Conservation (phyloP, 441 rosid genomes). For the Lepidium campestre region DNA sequence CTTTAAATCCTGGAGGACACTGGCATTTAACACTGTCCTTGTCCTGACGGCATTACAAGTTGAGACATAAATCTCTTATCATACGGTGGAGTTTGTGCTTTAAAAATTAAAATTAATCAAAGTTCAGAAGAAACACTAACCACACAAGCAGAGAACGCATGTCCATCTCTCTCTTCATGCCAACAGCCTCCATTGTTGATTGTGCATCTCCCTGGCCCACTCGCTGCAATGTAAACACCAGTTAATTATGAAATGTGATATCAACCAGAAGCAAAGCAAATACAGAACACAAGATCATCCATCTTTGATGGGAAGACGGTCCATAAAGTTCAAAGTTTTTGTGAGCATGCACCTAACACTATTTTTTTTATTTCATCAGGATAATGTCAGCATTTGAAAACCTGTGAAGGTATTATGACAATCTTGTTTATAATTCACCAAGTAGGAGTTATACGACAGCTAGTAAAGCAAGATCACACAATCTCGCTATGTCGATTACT, state of each 20-base stretch:
- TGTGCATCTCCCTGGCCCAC: conserved; percentile 92
- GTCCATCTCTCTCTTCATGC: conserved; percentile 67
- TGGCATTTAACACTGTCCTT: conserved; percentile 55
- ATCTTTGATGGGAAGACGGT: neutral
- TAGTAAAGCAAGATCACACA: neutral
- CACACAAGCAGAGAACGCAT: conserved; percentile 78
- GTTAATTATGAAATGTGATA: neutral
- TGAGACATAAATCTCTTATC: conserved; percentile 12
- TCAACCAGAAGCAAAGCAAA: neutral
- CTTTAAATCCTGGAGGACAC: conserved; percentile 84
- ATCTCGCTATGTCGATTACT: neutral
- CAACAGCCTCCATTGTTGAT: conserved; percentile 96
- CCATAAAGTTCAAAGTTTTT: neutral
- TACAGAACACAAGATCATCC: neutral
- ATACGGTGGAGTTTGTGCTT: neutral
- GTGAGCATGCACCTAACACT: neutral
- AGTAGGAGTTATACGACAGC: neutral
- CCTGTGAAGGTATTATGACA: neutral
- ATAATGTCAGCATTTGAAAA: neutral
- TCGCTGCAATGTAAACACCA: conserved; percentile 39
- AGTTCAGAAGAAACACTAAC: conserved; percentile 36
- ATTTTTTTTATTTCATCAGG: neutral
- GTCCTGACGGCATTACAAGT: conserved; percentile 45
- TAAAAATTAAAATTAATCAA: neutral
- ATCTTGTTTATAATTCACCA: neutral